These are phyloP conservation scores for Candida tunisiensis DNA, from an alignment of 1,139 yeast species.

Conservation along the genomic window DNA sequence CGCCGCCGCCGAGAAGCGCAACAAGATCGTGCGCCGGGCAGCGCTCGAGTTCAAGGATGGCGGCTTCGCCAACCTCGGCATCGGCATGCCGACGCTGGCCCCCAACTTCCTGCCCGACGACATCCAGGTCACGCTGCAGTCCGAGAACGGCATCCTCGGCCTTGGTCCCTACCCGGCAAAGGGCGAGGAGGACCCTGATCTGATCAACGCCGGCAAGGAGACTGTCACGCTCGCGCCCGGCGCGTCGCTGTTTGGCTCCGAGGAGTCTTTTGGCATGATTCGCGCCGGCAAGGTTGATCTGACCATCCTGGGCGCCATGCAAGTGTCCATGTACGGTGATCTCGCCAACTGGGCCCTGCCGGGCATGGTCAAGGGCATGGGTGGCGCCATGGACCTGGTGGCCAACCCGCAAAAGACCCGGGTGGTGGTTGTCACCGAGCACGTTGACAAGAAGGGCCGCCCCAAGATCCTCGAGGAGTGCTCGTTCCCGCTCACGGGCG, in stretches of 20 bases:
- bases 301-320: slow-evolving; percentile 33
- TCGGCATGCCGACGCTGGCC: slow-evolving; percentile 34
- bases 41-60: slow-evolving; percentile 30
- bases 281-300: slow-evolving; percentile 30
- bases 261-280: slow-evolving; percentile 33
- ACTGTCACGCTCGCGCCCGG: slow-evolving; percentile 30
- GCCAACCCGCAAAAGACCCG: slow-evolving; percentile 29
- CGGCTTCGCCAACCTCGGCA: slow-evolving; percentile 29
- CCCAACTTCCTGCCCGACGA: slow-evolving; percentile 26
- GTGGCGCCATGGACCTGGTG: slow-evolving; percentile 41
- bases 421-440: slow-evolving; percentile 35
- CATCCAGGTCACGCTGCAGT: slow-evolving; percentile 26
- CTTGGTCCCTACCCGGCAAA: slow-evolving; percentile 30
- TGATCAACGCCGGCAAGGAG: slow-evolving; percentile 36
- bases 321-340: slow-evolving; percentile 31
- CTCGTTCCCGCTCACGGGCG: slow-evolving; percentile 31
- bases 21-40: slow-evolving; percentile 27
- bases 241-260: slow-evolving; percentile 32
- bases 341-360: slow-evolving; percentile 38
- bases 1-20: slow-evolving; percentile 9
- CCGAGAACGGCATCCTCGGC: slow-evolving; percentile 34
- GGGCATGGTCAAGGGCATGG: slow-evolving; percentile 35
- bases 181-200: slow-evolving; percentile 30
- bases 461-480: slow-evolving; percentile 30
- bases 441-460: slow-evolving; percentile 29